Evolutionary conservation across 2,329 filamentous ascomycete genomes (phyloP).

Genomic region (Ceratocystiopsis brevicomis): DNA sequence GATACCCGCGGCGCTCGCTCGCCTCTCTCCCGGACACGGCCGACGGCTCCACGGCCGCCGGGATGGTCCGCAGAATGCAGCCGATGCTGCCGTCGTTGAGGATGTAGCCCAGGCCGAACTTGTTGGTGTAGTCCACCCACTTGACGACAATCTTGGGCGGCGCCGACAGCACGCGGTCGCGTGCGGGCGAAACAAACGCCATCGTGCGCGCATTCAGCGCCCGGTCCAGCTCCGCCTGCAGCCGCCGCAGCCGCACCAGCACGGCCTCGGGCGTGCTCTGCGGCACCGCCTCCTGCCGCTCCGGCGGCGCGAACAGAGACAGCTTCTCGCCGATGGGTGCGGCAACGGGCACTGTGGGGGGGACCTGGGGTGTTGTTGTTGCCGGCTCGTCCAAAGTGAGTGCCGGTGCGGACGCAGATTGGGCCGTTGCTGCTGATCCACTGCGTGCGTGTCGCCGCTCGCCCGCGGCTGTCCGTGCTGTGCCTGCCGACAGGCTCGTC

Average conservation of each 20-base stretch:
- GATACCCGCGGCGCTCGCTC: slow-evolving; percentile 24
- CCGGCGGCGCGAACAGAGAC: slow-evolving; percentile 36
- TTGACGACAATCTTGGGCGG: slow-evolving; percentile 50
- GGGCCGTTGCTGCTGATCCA: not conserved
- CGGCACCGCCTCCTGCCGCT: slow-evolving; percentile 29
- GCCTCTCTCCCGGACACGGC: not conserved
- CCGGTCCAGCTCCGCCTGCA: slow-evolving; percentile 43
- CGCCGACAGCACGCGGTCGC: slow-evolving; percentile 37
- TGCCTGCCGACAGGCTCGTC: not conserved
- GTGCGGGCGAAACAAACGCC: slow-evolving; percentile 34
- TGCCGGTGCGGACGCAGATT: not conserved
- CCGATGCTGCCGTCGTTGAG: slow-evolving; percentile 66
- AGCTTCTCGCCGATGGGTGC: slow-evolving; percentile 11
- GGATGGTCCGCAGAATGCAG: slow-evolving; percentile 42
- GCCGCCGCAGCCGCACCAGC: slow-evolving; percentile 31
- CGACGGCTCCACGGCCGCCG: slow-evolving; percentile 10
- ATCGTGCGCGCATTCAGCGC: slow-evolving; percentile 44
- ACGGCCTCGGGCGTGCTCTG: slow-evolving; percentile 39
- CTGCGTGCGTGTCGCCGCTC: not conserved
- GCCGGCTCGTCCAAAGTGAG: not conserved
- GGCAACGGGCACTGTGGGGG: too few species aligned
- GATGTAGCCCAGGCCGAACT: slow-evolving; percentile 70
- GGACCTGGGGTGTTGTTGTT: too few species aligned
- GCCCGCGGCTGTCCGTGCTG: too few species aligned
- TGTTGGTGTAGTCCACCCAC: slow-evolving; percentile 81